Percentiles rank a stretch among this genome's conserved stretches.
Evolutionary conservation across 78 protist species (phyloP).

Genomic region (Tieghemostelium lacteum): DNA sequence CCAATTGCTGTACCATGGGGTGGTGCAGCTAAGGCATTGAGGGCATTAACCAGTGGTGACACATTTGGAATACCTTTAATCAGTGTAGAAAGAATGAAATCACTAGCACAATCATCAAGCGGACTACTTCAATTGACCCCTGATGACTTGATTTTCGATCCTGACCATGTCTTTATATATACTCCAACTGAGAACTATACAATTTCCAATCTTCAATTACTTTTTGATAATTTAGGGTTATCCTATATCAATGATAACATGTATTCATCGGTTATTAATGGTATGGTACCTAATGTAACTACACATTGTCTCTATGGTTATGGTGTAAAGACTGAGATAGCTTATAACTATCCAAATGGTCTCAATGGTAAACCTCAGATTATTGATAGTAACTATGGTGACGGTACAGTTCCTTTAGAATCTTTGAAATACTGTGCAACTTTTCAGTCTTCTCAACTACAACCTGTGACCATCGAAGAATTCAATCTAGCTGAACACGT

Average conservation of each 20-base stretch:
- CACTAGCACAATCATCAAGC: slow-evolving; percentile 5
- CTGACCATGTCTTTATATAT: not conserved
- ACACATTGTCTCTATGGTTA: slow-evolving; percentile 24
- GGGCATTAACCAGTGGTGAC: slow-evolving; percentile 15
- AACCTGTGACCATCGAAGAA: not conserved
- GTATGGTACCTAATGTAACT: not conserved
- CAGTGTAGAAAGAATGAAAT: not conserved
- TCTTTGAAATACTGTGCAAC: slow-evolving; percentile 3
- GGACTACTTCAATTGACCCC: slow-evolving; percentile 31
- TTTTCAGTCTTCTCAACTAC: not conserved
- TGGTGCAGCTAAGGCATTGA: slow-evolving; percentile 23
- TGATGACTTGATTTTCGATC: not conserved
- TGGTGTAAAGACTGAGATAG: slow-evolving; percentile 17
- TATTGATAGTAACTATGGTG: not conserved
- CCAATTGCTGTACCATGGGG: slow-evolving; percentile 54
- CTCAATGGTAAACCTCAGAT: not conserved
- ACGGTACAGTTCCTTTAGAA: slow-evolving; percentile 39
- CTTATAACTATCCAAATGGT: slow-evolving; percentile 11
- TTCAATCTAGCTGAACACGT: not conserved
- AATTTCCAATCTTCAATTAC: not conserved
- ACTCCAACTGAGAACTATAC: not conserved
- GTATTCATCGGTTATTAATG: slow-evolving; percentile 24
- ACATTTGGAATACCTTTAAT: slow-evolving; percentile 5
- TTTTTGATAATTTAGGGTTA: not conserved
- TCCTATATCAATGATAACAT: not conserved